A percentile compares a stretch with the other conserved stretches of the same genome.
Evolutionary conservation across 352 stramenopile genomes (phyloP).

Genomic region (Albugo candida): DNA sequence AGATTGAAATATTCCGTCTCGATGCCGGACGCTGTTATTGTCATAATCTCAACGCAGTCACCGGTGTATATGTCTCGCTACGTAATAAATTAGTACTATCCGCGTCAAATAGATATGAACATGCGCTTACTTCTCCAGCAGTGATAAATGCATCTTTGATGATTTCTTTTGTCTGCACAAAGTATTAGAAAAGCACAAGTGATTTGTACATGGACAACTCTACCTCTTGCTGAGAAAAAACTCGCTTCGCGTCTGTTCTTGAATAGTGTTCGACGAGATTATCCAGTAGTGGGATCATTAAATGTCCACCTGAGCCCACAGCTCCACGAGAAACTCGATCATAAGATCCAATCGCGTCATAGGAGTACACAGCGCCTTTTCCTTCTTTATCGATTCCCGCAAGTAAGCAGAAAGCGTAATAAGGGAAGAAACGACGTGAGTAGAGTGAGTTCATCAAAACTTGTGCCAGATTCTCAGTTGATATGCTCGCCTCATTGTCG

Average conservation of each 20-base stretch:
- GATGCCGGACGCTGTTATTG: constrained; percentile 89
- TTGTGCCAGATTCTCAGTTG: constrained; percentile 85
- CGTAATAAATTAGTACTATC: neutral
- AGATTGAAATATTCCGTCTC: constrained; percentile 83
- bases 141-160: constrained; percentile 98
- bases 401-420: constrained; percentile 98
- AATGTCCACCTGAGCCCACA: constrained; percentile 84
- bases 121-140: constrained; percentile 72
- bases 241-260: constrained; percentile 84
- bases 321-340: constrained; percentile 53
- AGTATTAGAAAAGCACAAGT: neutral
- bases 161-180: constrained; percentile 83
- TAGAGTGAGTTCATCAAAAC: constrained; percentile 97
- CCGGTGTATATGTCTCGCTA: constrained; percentile 98
- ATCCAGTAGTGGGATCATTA: constrained; percentile 97
- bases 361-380: constrained; percentile 94
- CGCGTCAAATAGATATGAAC: neutral
- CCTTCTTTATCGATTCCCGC: constrained; percentile 91
- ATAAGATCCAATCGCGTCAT: constrained; percentile 93
- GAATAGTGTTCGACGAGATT: constrained; percentile 88
- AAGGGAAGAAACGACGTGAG: constrained; percentile 96
- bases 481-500: constrained; percentile 90
- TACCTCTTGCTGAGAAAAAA: constrained; percentile 80
- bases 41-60: constrained; percentile 94
- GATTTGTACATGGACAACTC: neutral